A percentile compares a stretch with the other conserved stretches of the same genome.
These are phyloP conservation scores for Cryptococcus wingfieldii DNA, from an alignment of 1,284 basidiomycete species.

Conservation along the genomic window DNA sequence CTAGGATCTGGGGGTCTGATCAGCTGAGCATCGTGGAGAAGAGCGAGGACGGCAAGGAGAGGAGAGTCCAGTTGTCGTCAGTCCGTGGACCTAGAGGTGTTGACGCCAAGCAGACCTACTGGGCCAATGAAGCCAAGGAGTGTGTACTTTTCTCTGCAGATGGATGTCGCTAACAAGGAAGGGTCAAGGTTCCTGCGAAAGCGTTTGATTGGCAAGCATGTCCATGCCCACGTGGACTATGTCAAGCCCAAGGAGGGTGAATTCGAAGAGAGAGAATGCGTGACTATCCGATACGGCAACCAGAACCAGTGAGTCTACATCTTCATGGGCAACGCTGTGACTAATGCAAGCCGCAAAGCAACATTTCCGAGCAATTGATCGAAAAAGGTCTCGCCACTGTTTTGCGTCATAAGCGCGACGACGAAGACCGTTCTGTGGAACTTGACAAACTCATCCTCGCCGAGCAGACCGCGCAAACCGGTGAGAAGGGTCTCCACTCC, in stretches of 20 bases:
- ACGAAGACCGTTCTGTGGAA: conserved; percentile 90
- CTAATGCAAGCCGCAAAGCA: conserved; percentile 54
- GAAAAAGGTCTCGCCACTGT: conserved; percentile 88
- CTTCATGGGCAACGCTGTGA: not conserved
- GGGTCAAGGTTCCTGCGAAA: conserved; percentile 69
- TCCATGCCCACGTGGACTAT: conserved; percentile 79
- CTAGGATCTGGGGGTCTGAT: conserved; percentile 88
- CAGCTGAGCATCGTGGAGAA: conserved; percentile 78
- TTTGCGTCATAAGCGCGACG: conserved; percentile 86
- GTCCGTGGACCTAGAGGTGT: conserved; percentile 78
- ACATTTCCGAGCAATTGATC: conserved; percentile 85
- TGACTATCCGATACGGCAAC: conserved; percentile 77
- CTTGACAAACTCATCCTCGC: conserved; percentile 93
- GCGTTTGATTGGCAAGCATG: conserved; percentile 82
- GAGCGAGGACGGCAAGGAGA: conserved; percentile 61
- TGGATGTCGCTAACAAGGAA: not conserved
- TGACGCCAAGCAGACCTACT: conserved; percentile 82
- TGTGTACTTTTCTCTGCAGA: conserved; percentile 26
- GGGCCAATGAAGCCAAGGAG: conserved; percentile 84
- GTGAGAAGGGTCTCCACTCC: conserved; percentile 83
- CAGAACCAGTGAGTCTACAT: conserved; percentile 59
- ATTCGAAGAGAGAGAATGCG: conserved; percentile 87
- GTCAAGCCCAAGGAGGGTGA: conserved; percentile 87
- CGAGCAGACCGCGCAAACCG: conserved; percentile 76
- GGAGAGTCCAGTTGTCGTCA: conserved; percentile 81